Percentiles rank a stretch among this genome's conserved stretches.
Conservation (phyloP, 176 grass and related monocot species). For the Dendrocalamus sinicus region DNA sequence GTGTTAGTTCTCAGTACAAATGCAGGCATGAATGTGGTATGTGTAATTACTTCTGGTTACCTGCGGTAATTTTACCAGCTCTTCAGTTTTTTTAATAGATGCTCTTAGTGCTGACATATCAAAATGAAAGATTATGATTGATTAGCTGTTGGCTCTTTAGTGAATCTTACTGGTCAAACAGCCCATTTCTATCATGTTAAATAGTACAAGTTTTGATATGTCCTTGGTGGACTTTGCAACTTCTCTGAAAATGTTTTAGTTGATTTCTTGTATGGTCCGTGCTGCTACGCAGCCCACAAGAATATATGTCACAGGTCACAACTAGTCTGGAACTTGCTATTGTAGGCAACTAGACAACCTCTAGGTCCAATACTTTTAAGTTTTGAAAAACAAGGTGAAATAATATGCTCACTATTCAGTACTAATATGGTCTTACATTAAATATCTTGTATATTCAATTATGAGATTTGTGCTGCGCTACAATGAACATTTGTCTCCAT, state of each 20-base stretch:
- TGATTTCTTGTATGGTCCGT: background rate
- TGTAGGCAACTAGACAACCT: background rate
- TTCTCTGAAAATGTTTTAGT: background rate
- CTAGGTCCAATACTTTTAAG: background rate
- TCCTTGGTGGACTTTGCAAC: background rate
- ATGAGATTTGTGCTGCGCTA: background rate
- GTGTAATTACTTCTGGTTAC: background rate
- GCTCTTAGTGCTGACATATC: background rate
- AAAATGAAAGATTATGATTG: background rate
- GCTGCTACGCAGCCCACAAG: background rate
- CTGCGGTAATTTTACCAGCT: background rate
- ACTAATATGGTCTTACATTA: background rate
- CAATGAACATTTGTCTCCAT: background rate
- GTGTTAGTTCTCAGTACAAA: background rate
- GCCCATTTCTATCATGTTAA: background rate
- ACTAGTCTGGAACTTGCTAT: background rate
- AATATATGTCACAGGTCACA: background rate
- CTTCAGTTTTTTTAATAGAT: background rate
- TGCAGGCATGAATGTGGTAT: background rate
- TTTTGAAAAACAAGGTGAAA: background rate
- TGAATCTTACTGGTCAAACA: background rate
- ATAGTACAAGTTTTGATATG: background rate
- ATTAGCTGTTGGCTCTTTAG: background rate
- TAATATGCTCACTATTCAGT: background rate
- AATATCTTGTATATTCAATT: background rate